Evolutionary conservation across 1,284 basidiomycete species (phyloP).

Genomic region (Malassezia vespertilionis): DNA sequence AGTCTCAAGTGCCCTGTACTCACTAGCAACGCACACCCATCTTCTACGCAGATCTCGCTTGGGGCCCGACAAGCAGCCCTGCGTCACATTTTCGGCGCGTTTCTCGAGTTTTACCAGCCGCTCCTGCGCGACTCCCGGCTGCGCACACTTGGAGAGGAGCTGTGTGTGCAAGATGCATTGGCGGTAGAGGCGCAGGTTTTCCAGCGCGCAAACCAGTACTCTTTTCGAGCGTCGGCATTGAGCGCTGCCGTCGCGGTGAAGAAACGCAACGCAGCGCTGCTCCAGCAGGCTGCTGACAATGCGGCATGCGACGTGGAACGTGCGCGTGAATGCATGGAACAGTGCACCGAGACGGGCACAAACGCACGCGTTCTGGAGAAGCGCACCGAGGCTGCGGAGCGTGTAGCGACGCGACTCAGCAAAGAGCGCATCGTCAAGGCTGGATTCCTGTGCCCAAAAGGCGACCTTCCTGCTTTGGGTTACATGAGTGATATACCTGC

Average conservation of each 20-base stretch:
- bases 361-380: conserved; percentile 25
- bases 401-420: conserved; percentile 20
- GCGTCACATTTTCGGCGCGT: conserved; percentile 23
- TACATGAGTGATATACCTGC: conserved; percentile 23
- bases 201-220: conserved; percentile 16
- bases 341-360: conserved; percentile 31
- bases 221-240: conserved; percentile 28
- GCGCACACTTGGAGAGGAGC: conserved; percentile 16
- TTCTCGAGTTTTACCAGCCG: conserved; percentile 22
- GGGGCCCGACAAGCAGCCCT: conserved; percentile 24
- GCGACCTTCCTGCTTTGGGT: conserved; percentile 25
- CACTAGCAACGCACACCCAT: conserved; percentile 21
- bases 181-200: conserved; percentile 27
- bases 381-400: conserved; percentile 13
- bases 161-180: conserved; percentile 21
- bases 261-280: conserved; percentile 19
- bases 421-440: conserved; percentile 19
- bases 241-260: conserved; percentile 27
- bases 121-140: conserved; percentile 20
- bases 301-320: conserved; percentile 8
- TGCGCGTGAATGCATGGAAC: conserved; percentile 3
- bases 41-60: conserved; percentile 22
- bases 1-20: conserved; percentile 18
- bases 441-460: conserved; percentile 27
- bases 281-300: conserved; percentile 11